Evolutionary conservation across 2,329 filamentous ascomycete genomes (phyloP).

Genomic region (Colletotrichum lupini): DNA sequence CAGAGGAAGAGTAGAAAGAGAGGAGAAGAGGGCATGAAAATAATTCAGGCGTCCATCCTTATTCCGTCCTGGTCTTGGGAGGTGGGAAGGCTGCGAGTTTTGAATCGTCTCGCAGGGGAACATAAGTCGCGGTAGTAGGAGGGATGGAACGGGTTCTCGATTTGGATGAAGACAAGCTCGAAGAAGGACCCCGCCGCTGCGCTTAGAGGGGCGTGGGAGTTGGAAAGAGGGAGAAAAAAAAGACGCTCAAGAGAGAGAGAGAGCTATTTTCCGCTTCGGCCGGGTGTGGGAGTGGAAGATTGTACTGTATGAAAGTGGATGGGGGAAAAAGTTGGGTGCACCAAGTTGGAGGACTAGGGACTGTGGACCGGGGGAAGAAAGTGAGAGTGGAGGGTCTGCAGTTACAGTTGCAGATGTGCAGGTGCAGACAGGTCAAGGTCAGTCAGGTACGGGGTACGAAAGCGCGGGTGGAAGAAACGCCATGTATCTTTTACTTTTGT

Average conservation of each 20-base stretch:
- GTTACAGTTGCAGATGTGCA: neutral
- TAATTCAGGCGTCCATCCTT: constrained; percentile 21
- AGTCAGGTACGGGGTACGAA: constrained; percentile 1
- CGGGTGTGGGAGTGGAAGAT: constrained; percentile 12
- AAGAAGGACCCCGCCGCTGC: constrained; percentile 22
- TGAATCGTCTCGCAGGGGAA: constrained; percentile 24
- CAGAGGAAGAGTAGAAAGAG: constrained; percentile 6
- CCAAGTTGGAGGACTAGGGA: neutral
- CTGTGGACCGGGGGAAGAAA: neutral
- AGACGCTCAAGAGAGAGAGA: constrained; percentile 3
- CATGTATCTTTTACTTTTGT: neutral
- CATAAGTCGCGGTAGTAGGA: constrained; percentile 22
- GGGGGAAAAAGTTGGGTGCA: neutral
- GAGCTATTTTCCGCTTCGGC: constrained; percentile 16
- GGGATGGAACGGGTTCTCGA: constrained; percentile 21
- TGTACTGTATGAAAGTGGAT: constrained; percentile 18
- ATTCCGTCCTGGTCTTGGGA: neutral
- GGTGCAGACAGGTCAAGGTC: neutral
- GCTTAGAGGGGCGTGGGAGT: constrained; percentile 25
- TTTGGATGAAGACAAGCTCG: constrained; percentile 34
- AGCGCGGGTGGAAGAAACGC: neutral
- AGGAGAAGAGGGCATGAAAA: constrained; percentile 11
- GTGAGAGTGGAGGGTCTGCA: neutral
- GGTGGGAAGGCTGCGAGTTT: constrained; percentile 35
- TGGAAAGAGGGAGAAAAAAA: neutral